Evolutionary conservation across 1,284 basidiomycete species (phyloP), one percentile per base, ranked within the genome.

Genomic region (Coniferiporia weirii): DNA sequence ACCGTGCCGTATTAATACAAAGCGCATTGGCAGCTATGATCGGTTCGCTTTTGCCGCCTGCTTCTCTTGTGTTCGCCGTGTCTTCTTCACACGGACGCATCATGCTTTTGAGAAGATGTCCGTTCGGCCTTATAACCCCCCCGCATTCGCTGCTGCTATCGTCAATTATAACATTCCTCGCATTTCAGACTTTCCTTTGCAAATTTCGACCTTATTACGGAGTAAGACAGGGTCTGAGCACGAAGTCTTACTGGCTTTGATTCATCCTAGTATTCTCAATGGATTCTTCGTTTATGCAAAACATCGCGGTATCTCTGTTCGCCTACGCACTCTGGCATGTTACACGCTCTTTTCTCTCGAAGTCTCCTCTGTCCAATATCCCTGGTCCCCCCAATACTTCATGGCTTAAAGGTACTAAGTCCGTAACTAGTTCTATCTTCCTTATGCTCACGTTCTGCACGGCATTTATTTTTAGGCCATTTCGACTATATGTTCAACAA

Each of bases 401-500:
- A 9, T 55, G 53, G 53, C 46, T 40, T 19, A 45, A 15, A 15
- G 53, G 53, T 55, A n/a, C n/a, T n/a, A 46, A 13, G 22, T 22
- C 7, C 27, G 4, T 7, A 9, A 12, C 40, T 40, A n/a, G 12
- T 7, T 34, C 9, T 15, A 22, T 8, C 51, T 38, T 52, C 20
- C 9, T 8, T 19, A 20, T 52, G 19, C n/a, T 17, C 15, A 17
- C 22, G 13, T 20, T 9, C 9, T n/a, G n/a, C 35, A 40, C 8
- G 15, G 38, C 38, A 3, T 12, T 9, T 10, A 2, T 46, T 22
- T 13, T 22, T 60, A 80, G 80, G 79, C 4, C 80, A 82, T 58
- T 68, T 79, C 17, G 70, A 69, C 1, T 76, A 76, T 55, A 64
- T 83, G 0, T 81, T 81, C 66, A 75, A 74, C 53, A 56, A 72